Evolutionary conservation across 805 yeast genomes (phyloP).

Genomic region (Yarrowia sp.): DNA sequence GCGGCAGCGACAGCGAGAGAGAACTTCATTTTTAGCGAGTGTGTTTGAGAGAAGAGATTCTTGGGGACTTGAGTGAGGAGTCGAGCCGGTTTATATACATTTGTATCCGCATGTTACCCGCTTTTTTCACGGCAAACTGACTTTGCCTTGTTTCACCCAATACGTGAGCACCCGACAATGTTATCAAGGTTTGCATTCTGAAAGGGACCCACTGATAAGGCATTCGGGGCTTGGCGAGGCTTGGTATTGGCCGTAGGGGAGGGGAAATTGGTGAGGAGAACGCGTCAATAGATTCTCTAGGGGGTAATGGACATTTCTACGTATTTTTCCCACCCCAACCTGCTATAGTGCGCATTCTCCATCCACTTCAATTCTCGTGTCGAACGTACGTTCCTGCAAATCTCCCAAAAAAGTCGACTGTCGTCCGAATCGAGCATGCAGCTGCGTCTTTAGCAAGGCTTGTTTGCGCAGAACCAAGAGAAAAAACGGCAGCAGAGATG

Average conservation of each 20-base stretch:
- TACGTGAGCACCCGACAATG: background rate
- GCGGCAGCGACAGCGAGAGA: constrained; percentile 20
- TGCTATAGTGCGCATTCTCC: too few species aligned
- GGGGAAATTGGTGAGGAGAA: background rate
- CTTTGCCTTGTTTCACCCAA: background rate
- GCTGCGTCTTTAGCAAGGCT: background rate
- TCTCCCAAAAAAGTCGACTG: background rate
- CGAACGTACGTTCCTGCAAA: background rate
- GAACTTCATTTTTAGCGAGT: constrained; percentile 11
- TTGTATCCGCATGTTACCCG: background rate
- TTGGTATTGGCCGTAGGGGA: background rate
- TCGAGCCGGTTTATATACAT: background rate
- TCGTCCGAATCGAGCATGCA: background rate
- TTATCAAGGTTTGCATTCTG: constrained; percentile 9
- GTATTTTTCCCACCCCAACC: background rate
- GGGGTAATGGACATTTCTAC: too few species aligned
- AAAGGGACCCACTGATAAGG: constrained; percentile 12
- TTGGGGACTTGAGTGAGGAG: background rate
- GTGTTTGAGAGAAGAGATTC: background rate
- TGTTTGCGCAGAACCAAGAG: background rate
- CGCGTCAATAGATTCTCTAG: too few species aligned
- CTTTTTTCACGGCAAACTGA: background rate
- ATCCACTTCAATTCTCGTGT: too few species aligned
- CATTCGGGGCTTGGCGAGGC: background rate
- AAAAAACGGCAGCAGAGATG: background rate